Base-by-base conservation (phyloP, 2,329 filamentous ascomycete genomes). In the Monosporascus sp. region DNA sequence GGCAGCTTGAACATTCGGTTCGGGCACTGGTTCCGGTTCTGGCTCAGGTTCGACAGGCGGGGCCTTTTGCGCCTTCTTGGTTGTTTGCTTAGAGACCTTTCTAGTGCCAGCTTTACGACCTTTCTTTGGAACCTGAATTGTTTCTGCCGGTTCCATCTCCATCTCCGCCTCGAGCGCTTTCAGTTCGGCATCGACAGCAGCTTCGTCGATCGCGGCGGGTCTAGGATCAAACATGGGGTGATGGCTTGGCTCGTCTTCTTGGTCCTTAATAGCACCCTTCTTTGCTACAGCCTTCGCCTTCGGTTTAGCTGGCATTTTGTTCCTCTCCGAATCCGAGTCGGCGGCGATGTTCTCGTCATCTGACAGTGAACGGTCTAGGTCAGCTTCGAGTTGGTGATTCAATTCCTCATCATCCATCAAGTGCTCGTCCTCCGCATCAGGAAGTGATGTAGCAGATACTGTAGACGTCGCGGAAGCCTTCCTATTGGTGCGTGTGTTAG, bases 381-480 rank as follows among this genome's bases (percentile, higher is more conserved):
- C 86, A 2, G 80, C 83, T 62, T 87, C 80, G 1, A 89, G 72
- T 48, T 82, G 82, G 22, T 79, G 79, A 50, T 89, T 83, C 38
- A 89, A 78, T 57, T 88, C 85, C 1, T 83, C 80, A 55, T 89
- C 84, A 51, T 82, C 76, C 0, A 79, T 78, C 11, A 80, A 69
- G 5, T 69, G 68, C 17, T 70, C 70, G n/a, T 74, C 63, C 5
- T 72, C 67, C 3, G 63, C 65, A 37, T 58, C 35, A 36, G 66
- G 65, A 5, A 73, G 54, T 2, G 72, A 72, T 4, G 62, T 72
- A 7, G 72, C 63, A 1, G 74, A 71, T 0, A 73, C 70, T 36
- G 76, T 77, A 1, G 81, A 79, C 36, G 74, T 70, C 38, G 70
- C 67, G 2, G 82, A 85, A 1, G 66, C 67, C 58, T 82, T 83